Conservation (phyloP, 768 basidiomycete species). For the Neoboletus subvelutipes region DNA sequence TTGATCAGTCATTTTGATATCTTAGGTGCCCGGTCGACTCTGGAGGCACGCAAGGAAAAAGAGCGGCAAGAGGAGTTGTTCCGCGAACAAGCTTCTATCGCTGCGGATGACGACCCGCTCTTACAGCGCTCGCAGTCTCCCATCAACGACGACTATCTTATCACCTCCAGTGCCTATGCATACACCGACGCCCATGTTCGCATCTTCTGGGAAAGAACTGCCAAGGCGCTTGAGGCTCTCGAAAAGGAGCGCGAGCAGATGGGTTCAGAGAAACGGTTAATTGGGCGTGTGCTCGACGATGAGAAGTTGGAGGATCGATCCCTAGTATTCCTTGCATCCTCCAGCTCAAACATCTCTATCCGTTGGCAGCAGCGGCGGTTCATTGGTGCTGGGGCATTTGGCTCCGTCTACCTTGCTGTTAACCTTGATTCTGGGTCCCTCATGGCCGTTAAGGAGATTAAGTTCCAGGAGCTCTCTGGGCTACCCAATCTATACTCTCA, state of each 20-base stretch:
- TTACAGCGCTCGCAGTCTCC: slow-evolving; percentile 41
- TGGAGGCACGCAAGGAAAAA: slow-evolving; percentile 88
- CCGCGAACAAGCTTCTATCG: slow-evolving; percentile 52
- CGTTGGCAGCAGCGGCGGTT: slow-evolving; percentile 98
- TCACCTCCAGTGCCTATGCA: slow-evolving; percentile 34
- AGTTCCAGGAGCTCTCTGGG: slow-evolving; percentile 90
- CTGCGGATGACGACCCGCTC: slow-evolving; percentile 47
- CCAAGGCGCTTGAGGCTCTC: slow-evolving; percentile 56
- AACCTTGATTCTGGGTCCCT: slow-evolving; percentile 93
- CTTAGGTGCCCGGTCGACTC: slow-evolving; percentile 85
- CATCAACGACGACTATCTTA: slow-evolving; percentile 36
- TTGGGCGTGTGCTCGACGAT: slow-evolving; percentile 92
- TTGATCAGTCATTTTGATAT: slow-evolving; percentile 98
- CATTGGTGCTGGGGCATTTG: slow-evolving; percentile 98
- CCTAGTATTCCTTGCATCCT: slow-evolving; percentile 90
- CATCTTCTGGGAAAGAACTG: slow-evolving; percentile 71
- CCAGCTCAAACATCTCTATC: slow-evolving; percentile 92
- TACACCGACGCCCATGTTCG: slow-evolving; percentile 67
- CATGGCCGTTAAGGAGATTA: slow-evolving; percentile 99
- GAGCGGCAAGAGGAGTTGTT: slow-evolving; percentile 72
- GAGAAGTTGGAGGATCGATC: slow-evolving; percentile 93
- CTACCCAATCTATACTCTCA: slow-evolving; percentile 86
- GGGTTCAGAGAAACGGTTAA: slow-evolving; percentile 66
- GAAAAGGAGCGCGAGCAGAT: slow-evolving; percentile 63
- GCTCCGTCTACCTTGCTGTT: slow-evolving; percentile 98